phyloP scores from a whole-genome alignment of 139 green algal genomes.

The Axilococcus clingmanii region DNA sequence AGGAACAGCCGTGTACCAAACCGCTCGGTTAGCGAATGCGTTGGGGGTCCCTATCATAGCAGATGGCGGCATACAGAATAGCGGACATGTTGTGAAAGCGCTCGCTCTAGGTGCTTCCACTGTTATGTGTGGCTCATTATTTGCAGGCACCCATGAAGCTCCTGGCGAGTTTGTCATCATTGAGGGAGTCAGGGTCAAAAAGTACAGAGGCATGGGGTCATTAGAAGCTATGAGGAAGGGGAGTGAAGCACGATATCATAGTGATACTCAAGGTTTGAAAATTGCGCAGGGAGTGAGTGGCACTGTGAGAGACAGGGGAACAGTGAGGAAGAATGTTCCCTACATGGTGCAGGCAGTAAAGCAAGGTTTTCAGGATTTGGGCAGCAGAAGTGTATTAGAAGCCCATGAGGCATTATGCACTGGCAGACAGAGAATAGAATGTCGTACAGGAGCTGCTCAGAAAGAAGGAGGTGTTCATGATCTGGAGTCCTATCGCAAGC shows the following conservation, averaged over 20 bases:
- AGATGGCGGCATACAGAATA: slow-evolving; percentile 95
- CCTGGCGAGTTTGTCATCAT: slow-evolving; percentile 73
- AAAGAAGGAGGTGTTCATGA: slow-evolving; percentile 88
- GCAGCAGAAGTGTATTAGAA: slow-evolving; percentile 41
- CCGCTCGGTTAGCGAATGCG: slow-evolving; percentile 40
- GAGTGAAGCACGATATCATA: slow-evolving; percentile 83
- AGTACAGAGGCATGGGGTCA: slow-evolving; percentile 94
- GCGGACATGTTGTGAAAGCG: slow-evolving; percentile 91
- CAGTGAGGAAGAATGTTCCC: slow-evolving; percentile 57
- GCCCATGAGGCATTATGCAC: slow-evolving; percentile 41
- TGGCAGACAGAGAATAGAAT: slow-evolving; percentile 69
- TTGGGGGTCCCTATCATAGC: slow-evolving; percentile 81
- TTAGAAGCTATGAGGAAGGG: slow-evolving; percentile 96
- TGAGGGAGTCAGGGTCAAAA: slow-evolving; percentile 79
- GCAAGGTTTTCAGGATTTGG: slow-evolving; percentile 88
- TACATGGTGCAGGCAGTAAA: slow-evolving; percentile 82
- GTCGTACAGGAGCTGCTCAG: slow-evolving; percentile 66
- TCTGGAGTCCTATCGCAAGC: slow-evolving; percentile 86
- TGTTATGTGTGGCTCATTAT: slow-evolving; percentile 95
- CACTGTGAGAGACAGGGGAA: slow-evolving; percentile 91
- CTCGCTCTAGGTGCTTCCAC: slow-evolving; percentile 84
- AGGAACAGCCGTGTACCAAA: slow-evolving; percentile 91
- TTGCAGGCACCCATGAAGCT: slow-evolving; percentile 89
- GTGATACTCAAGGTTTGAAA: slow-evolving; percentile 80
- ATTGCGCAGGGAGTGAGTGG: slow-evolving; percentile 94